Evolutionary conservation across 2,329 filamentous ascomycete species (phyloP), one percentile per base, ranked within the genome.

Genomic region (Colletotrichum sp.): DNA sequence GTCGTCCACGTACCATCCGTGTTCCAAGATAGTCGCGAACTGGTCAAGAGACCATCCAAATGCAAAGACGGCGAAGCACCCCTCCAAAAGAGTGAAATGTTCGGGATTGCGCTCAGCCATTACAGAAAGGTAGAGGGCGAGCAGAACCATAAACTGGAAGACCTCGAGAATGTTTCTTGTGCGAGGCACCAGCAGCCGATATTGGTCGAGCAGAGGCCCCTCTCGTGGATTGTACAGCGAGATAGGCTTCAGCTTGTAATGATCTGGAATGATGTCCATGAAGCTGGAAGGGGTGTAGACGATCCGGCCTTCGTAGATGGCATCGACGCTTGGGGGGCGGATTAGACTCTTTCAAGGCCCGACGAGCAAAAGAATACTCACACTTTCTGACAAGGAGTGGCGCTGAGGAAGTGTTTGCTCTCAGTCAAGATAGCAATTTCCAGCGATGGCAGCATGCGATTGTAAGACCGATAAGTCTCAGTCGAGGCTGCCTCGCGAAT

Each of bases 351-450:
- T 14, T 34, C 28, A 34, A 32, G 30, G 21, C 21, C 36, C 32
- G 7, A 64, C 34, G 36, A 26, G 59, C 59, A 26, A 14, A 8
- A 13, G 10, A 24, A 18, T 12, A 83, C 85, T 78, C 82, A 87
- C 85, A 98, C 94, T 84, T 94, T 94, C 82, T 96, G 94, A 77
- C 94, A 96, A 4, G 95, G 93, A 1, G 94, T 94, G 55, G 94
- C 93, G 83, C 92, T 93, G 39, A 97, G 86, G 74, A 98, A 95
- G 72, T 92, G 87, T 83, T 96, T 96, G 83, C 94, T 95, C 83
- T 96, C 94, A 2, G 93, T 95, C 48, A 97, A 88, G 77, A 97
- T 97, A 69, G 95, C 95, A 36, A 97, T 91, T 84, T 98, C 95
- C 9, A 98, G 89, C 14, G 95, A 94, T 1, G 95, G 95, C 72